phyloP scores from a whole-genome alignment of 805 yeast genomes.

The Kuraishia borneana region DNA sequence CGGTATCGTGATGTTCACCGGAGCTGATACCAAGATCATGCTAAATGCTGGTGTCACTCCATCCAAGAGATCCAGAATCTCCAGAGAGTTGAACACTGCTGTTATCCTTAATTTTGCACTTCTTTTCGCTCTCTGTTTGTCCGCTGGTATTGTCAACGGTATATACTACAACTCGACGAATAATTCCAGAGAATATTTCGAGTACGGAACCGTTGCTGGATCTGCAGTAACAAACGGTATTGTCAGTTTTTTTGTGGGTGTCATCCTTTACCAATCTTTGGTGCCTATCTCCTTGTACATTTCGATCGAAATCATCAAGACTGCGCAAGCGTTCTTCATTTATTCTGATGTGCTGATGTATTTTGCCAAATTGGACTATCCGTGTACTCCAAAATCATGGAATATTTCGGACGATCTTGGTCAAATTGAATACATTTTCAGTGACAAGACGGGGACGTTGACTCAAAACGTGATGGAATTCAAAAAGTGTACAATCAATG shows the following conservation, averaged over 20 bases:
- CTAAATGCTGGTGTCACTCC: conserved; percentile 74
- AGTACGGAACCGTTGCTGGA: conserved; percentile 59
- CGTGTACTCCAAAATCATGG: conserved; percentile 82
- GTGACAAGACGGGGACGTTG: conserved; percentile 78
- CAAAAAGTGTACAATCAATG: conserved; percentile 69
- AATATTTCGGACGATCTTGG: conserved; percentile 79
- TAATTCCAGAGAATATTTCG: conserved; percentile 53
- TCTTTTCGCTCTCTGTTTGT: conserved; percentile 56
- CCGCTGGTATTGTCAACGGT: conserved; percentile 65
- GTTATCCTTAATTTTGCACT: conserved; percentile 57
- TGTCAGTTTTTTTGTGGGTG: conserved; percentile 63
- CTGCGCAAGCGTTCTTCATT: conserved; percentile 74
- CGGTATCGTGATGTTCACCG: conserved; percentile 69
- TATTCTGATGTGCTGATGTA: conserved; percentile 68
- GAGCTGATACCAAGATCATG: conserved; percentile 74
- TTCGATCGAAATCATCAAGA: conserved; percentile 72
- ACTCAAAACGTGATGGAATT: conserved; percentile 83
- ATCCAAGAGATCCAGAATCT: conserved; percentile 61
- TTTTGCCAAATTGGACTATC: conserved; percentile 58
- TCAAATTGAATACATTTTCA: conserved; percentile 74
- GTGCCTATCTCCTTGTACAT: conserved; percentile 79
- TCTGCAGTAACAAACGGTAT: conserved; percentile 59
- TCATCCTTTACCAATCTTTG: conserved; percentile 66
- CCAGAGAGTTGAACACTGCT: conserved; percentile 60
- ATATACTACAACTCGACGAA: conserved; percentile 35